Evolutionary conservation across 139 green algal genomes (phyloP).

Genomic region (Penium margaritaceum): DNA sequence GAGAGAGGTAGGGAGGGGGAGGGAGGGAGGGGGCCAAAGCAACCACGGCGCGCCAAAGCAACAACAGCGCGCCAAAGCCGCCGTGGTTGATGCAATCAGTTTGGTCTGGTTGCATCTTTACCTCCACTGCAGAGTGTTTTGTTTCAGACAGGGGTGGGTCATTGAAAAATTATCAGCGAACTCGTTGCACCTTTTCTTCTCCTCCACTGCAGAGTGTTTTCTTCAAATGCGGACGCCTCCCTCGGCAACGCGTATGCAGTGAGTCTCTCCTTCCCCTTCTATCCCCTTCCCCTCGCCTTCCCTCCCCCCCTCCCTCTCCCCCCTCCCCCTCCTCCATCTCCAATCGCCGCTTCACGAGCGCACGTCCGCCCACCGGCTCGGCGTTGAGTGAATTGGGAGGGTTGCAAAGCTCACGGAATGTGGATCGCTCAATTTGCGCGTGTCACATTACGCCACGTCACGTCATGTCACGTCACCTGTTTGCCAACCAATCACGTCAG

Average conservation of each 20-base stretch:
- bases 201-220: constrained; percentile 44
- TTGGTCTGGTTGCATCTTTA: too few species aligned
- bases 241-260: constrained; percentile 18
- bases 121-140: neutral
- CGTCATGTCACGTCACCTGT: too few species aligned
- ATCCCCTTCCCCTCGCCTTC: neutral
- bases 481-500: too few species aligned
- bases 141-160: neutral
- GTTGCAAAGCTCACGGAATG: too few species aligned
- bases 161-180: neutral
- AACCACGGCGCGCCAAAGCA: too few species aligned
- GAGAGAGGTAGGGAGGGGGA: too few species aligned
- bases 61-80: too few species aligned
- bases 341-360: neutral
- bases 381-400: too few species aligned
- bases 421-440: too few species aligned
- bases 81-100: too few species aligned
- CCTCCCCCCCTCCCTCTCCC: neutral
- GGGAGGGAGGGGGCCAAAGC: too few species aligned
- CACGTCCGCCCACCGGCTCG: too few species aligned
- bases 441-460: neutral
- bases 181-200: neutral
- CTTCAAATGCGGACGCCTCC: constrained; percentile 41
- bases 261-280: neutral
- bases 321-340: neutral